A percentile compares a stretch with the other conserved stretches of the same genome.
phyloP scores from a whole-genome alignment of 2,329 filamentous ascomycete species.

The Fusarium oligoseptatum region DNA sequence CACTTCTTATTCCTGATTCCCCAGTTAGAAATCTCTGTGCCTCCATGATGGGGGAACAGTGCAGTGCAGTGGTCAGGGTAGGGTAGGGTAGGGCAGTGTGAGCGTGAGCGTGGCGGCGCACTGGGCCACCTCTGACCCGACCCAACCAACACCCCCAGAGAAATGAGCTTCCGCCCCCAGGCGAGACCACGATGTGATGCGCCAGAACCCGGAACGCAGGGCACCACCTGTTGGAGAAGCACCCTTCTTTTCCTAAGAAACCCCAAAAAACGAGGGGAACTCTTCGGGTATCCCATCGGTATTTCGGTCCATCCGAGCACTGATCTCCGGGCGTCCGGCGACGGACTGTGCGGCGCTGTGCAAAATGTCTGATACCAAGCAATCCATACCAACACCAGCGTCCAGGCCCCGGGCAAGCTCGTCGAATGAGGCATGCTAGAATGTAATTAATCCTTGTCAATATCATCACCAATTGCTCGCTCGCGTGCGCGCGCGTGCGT shows the following conservation, averaged over 20 bases:
- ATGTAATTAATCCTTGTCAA: constrained; percentile 14
- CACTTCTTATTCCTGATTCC: no score
- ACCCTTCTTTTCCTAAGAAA: not conserved
- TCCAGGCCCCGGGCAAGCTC: not conserved
- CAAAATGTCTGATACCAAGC: not conserved
- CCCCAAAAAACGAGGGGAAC: constrained; percentile 5
- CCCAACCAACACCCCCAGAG: not conserved
- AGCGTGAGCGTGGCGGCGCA: constrained; percentile 13
- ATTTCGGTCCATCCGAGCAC: constrained; percentile 4
- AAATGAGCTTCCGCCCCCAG: constrained; percentile 18
- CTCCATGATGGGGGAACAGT: no score
- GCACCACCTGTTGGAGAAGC: constrained; percentile 10
- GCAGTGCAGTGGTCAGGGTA: no score
- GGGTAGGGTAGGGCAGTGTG: no score
- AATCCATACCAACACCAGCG: not conserved
- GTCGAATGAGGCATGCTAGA: not conserved
- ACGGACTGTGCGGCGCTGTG: not conserved
- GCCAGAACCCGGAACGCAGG: constrained; percentile 1
- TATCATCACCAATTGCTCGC: constrained; percentile 23
- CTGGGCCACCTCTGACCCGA: constrained; percentile 1
- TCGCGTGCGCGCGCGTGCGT: constrained; percentile 4
- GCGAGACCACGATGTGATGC: constrained; percentile 1
- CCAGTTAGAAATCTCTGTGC: no score
- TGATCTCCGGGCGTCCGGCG: constrained; percentile 29
- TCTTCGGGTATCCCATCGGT: constrained; percentile 9